phyloP scores from a whole-genome alignment of 2,329 filamentous ascomycete species.

The Phialophora verrucosa region DNA sequence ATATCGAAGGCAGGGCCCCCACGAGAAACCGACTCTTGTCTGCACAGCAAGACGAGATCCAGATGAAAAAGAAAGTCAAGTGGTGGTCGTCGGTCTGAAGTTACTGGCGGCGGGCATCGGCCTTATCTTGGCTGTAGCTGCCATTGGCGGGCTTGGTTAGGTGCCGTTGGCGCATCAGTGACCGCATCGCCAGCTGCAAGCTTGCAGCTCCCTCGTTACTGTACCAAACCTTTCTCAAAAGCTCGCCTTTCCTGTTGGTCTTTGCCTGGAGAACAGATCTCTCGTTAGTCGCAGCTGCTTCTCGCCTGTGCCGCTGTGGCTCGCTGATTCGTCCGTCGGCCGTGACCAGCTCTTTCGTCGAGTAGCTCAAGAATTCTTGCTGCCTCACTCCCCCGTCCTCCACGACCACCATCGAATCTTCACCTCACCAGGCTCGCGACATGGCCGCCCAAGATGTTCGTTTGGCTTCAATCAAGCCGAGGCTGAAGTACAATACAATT shows the following conservation, averaged over 20 bases:
- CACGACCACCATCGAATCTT: slow-evolving; percentile 9
- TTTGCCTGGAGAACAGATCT: not conserved
- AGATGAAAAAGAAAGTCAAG: not conserved
- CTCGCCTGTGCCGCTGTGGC: slow-evolving; percentile 26
- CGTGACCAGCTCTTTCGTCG: slow-evolving; percentile 19
- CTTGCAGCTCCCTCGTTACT: slow-evolving; percentile 12
- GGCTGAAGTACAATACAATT: slow-evolving; percentile 96
- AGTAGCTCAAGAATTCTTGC: slow-evolving; percentile 26
- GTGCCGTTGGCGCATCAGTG: not conserved
- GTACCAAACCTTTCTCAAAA: slow-evolving; percentile 2
- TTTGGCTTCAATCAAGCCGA: slow-evolving; percentile 65
- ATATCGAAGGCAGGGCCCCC: not conserved
- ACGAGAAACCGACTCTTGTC: no score
- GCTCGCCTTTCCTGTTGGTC: slow-evolving; percentile 20
- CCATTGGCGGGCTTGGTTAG: slow-evolving; percentile 6
- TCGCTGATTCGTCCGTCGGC: slow-evolving; percentile 28
- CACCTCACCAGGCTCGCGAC: slow-evolving; percentile 23
- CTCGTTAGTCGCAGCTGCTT: slow-evolving; percentile 19
- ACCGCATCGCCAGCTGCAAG: slow-evolving; percentile 12
- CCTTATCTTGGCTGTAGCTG: slow-evolving; percentile 2
- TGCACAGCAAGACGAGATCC: not conserved
- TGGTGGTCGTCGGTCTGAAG: not conserved
- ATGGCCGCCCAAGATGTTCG: slow-evolving; percentile 50
- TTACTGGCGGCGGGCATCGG: not conserved
- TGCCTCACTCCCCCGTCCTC: slow-evolving; percentile 14